Base-by-base conservation (phyloP, 2,329 filamentous ascomycete genomes). In the Parastagonospora avenae region DNA sequence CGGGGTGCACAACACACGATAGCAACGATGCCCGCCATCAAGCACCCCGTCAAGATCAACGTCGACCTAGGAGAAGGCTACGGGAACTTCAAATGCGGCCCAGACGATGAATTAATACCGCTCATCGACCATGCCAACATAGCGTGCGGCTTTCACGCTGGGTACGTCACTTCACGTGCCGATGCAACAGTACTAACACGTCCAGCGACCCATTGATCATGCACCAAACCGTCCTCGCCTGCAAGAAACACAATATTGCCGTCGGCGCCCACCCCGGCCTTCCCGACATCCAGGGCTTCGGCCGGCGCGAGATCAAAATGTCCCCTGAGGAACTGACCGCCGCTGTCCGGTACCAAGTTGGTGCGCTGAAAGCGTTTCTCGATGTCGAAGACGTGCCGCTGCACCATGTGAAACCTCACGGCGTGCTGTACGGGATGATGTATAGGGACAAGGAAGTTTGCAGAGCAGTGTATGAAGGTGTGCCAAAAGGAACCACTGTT, bases 271-370 rank as follows among this genome's bases (percentile, higher is more conserved):
- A 89, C 59, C 85, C 85, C 0, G 84, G 85, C 1, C 74, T 87
- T 0, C 84, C 82, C n/a, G 85, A 88, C 64, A 76, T 86, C 16
- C 79, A 84, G 70, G 85, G 85, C 8, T 88, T 88, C 59, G 85
- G 85, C 2, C 76, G 85, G 2, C 78, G 85, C 14, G 80, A 84
- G 54, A 87, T 88, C 67, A 80, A 82, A 38, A 76, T 88, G 60
- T 72, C 76, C 1, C 76, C 81, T 1, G 80, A 82, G 14, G 84
- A 86, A 58, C 73, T 84, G 53, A 82, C 81, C 1, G 82, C 83
- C 7, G 80, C 82, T 54, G 77, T 82, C 0, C 70, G 85, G 29
- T 88, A 88, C 68, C 85, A 88, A 63, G 79, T 88, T 30, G 85
- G 85, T 2, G 84, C 85, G 0, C 73, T 88, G 2, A 80, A 83